A percentile compares a stretch with the other conserved stretches of the same genome.
These are phyloP conservation scores for Cystobasidium pallidum DNA, from an alignment of 1,284 basidiomycete species.

Conservation along the genomic window DNA sequence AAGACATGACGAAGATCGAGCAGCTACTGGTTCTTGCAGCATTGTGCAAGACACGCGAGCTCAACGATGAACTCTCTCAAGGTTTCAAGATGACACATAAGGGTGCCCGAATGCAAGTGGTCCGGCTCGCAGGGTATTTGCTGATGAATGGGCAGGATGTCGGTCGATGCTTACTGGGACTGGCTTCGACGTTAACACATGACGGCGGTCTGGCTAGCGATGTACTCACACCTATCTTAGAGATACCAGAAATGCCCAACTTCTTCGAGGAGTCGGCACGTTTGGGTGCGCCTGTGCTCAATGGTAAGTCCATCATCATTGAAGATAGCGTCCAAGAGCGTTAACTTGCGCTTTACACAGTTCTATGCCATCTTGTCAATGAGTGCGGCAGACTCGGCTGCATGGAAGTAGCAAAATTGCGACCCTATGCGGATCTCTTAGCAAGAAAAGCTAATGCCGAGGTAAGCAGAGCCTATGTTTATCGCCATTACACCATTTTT, in stretches of 20 bases:
- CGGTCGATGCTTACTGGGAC: neutral
- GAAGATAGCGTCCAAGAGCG: neutral
- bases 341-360: neutral
- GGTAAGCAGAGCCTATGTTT: neutral
- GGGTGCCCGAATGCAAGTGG: neutral
- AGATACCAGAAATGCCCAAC: constrained; percentile 14
- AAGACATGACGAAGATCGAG: neutral
- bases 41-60: neutral
- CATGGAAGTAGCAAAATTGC: neutral
- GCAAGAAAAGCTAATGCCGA: constrained; percentile 4
- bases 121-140: constrained; percentile 1
- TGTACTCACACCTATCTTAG: neutral
- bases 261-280: constrained; percentile 1
- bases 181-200: neutral
- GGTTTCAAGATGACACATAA: neutral
- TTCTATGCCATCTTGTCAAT: constrained; percentile 12
- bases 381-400: neutral
- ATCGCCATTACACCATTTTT: too few relatives aligned
- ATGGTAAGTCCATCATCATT: neutral
- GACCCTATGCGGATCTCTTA: neutral
- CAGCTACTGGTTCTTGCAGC: constrained; percentile 2
- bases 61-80: neutral
- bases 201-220: neutral
- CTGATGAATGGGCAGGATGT: constrained; percentile 2
- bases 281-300: constrained; percentile 1